A percentile compares a stretch with the other conserved stretches of the same genome.
Conservation (phyloP, 305 asterid genomes). For the Striga hermonthica region DNA sequence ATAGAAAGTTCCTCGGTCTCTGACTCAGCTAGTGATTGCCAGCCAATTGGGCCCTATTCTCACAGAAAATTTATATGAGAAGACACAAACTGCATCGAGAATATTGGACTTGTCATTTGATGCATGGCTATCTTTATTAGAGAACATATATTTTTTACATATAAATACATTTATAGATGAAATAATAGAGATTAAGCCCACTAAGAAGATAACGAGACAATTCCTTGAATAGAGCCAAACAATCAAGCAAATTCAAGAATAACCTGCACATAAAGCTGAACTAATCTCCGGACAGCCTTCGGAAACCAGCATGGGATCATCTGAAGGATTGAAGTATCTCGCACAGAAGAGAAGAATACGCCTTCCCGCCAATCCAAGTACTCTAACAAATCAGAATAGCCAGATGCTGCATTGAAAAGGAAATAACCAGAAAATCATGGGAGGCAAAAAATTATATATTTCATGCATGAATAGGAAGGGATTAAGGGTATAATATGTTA, state of each 20-base stretch:
- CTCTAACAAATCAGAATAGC: conserved; percentile 77
- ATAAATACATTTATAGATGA: conserved; percentile 11
- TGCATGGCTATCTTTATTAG: conserved; percentile 23
- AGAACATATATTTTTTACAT: not conserved
- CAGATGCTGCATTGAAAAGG: conserved; percentile 50
- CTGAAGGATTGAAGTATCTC: conserved; percentile 88
- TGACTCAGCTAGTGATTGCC: conserved; percentile 77
- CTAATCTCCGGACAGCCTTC: conserved; percentile 86
- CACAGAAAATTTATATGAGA: conserved; percentile 32
- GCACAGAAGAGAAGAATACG: conserved; percentile 81
- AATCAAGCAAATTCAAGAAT: conserved; percentile 29
- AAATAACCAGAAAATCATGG: conserved; percentile 32
- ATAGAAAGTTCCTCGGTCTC: conserved; percentile 65
- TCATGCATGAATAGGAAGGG: conserved; percentile 14
- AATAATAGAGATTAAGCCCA: conserved; percentile 16
- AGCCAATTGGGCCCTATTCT: conserved; percentile 86
- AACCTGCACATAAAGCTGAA: conserved; percentile 96
- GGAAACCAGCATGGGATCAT: conserved; percentile 99
- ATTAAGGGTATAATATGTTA: conserved; percentile 28
- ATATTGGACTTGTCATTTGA: conserved; percentile 4
- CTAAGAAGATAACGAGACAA: conserved; percentile 26
- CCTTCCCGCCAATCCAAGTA: conserved; percentile 96
- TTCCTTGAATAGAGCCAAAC: conserved; percentile 24
- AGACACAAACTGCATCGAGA: conserved; percentile 21
- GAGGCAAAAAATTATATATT: conserved; percentile 17